Evolutionary conservation across 2,329 filamentous ascomycete species (phyloP).

Genomic region (Dothiorella sarmentorum): DNA sequence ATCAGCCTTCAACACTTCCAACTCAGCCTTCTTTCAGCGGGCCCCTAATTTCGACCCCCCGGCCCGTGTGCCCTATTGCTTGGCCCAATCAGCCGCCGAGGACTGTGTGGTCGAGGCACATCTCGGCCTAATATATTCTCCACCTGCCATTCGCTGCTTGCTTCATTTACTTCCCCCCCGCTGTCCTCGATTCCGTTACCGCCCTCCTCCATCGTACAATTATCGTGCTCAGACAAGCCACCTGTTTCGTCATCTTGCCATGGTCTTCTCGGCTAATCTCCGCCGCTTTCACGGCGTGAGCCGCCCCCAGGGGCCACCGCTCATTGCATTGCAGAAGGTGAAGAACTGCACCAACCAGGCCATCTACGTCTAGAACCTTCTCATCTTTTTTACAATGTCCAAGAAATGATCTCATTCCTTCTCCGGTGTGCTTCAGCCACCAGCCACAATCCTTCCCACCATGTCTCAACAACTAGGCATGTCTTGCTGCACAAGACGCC

Average conservation of each 20-base stretch:
- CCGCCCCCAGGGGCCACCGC: not conserved
- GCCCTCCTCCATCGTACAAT: not conserved
- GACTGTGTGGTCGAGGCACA: not conserved
- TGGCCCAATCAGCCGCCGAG: not conserved
- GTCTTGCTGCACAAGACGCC: no score
- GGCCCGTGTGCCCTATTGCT: not conserved
- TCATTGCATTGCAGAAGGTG: not conserved
- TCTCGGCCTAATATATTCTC: constrained; percentile 12
- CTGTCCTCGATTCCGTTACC: not conserved
- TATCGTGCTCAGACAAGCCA: not conserved
- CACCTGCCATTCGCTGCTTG: not conserved
- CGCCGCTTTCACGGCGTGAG: no score
- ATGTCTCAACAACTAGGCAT: not conserved
- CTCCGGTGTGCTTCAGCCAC: not conserved
- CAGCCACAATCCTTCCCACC: not conserved
- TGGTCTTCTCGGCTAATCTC: not conserved
- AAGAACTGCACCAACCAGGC: not conserved
- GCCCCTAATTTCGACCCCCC: not conserved
- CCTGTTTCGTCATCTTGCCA: not conserved
- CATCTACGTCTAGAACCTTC: not conserved
- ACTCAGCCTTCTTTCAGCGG: not conserved
- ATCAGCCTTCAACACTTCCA: not conserved
- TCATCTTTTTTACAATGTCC: not conserved
- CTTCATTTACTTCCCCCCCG: not conserved
- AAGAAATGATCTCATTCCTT: not conserved